These are phyloP conservation scores for Gillenia trifoliata DNA, from an alignment of 306 rosid genomes.

Conservation along the genomic window DNA sequence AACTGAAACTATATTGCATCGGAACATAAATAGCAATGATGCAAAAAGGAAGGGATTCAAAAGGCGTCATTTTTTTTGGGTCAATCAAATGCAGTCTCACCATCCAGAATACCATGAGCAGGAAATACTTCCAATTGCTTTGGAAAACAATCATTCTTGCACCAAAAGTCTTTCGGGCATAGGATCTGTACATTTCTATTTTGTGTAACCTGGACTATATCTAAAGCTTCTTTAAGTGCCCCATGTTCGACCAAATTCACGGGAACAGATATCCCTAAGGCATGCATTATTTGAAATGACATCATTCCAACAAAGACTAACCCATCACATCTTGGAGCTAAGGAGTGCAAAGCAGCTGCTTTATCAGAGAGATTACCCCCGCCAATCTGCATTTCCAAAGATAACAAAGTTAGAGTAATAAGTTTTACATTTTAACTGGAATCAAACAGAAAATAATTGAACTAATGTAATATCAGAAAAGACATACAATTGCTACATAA, in stretches of 20 bases:
- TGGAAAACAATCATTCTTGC: slow-evolving; percentile 44
- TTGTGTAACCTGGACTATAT: slow-evolving; percentile 46
- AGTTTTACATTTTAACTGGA: neutral
- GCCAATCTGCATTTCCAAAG: slow-evolving; percentile 59
- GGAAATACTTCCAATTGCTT: slow-evolving; percentile 50
- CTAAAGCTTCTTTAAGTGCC: slow-evolving; percentile 43
- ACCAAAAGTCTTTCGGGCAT: slow-evolving; percentile 82
- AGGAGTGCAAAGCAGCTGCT: slow-evolving; percentile 63
- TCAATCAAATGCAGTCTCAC: slow-evolving; percentile 35
- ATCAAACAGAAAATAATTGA: neutral
- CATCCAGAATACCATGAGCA: slow-evolving; percentile 55
- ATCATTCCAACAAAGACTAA: slow-evolving; percentile 81
- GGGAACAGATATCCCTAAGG: slow-evolving; percentile 61
- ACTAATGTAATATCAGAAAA: neutral
- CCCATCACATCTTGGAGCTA: slow-evolving; percentile 70
- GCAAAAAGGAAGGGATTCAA: slow-evolving; percentile 6
- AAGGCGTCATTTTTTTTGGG: neutral
- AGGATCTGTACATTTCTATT: slow-evolving; percentile 49
- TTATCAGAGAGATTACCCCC: slow-evolving; percentile 62
- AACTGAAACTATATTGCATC: neutral
- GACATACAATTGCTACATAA: slow-evolving; percentile 81
- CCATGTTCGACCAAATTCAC: slow-evolving; percentile 43
- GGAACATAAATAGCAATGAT: neutral
- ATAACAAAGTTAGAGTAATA: neutral
- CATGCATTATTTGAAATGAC: slow-evolving; percentile 87